phyloP scores from a whole-genome alignment of 2,329 filamentous ascomycete genomes.

The Aspergillus sp. region DNA sequence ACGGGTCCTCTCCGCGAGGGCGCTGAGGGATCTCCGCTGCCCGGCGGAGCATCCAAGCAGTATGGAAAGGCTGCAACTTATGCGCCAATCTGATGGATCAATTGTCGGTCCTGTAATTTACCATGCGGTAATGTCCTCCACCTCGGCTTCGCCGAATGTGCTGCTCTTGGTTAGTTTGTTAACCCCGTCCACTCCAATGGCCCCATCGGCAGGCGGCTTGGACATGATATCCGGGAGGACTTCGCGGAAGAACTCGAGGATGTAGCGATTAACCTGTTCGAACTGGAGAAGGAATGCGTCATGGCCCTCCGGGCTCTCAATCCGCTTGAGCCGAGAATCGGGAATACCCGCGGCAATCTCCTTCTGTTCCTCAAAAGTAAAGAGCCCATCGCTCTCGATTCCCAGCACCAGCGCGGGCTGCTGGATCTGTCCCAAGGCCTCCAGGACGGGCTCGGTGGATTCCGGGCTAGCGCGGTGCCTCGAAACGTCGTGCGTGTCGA shows the following conservation, averaged over 20 bases:
- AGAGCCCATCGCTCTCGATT: slow-evolving; percentile 92
- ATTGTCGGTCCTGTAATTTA: slow-evolving; percentile 42
- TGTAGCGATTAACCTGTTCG: slow-evolving; percentile 89
- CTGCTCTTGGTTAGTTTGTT: slow-evolving; percentile 77
- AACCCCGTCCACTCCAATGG: slow-evolving; percentile 51
- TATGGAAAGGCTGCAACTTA: slow-evolving; percentile 24
- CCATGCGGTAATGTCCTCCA: slow-evolving; percentile 95
- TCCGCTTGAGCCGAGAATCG: slow-evolving; percentile 74
- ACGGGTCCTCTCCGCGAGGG: slow-evolving; percentile 17
- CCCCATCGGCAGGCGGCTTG: slow-evolving; percentile 51
- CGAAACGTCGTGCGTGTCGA: slow-evolving; percentile 95
- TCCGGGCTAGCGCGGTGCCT: slow-evolving; percentile 60
- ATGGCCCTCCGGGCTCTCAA: slow-evolving; percentile 92
- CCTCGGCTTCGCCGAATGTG: slow-evolving; percentile 92
- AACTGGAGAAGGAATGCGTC: slow-evolving; percentile 97
- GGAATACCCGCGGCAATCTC: slow-evolving; percentile 82
- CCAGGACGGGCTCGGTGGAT: slow-evolving; percentile 55
- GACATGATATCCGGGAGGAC: slow-evolving; percentile 86
- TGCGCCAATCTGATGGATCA: slow-evolving; percentile 25
- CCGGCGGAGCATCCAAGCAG: slow-evolving; percentile 9
- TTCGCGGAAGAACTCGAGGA: slow-evolving; percentile 78
- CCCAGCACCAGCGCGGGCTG: slow-evolving; percentile 90
- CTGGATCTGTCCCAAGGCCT: slow-evolving; percentile 76
- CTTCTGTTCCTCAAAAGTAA: slow-evolving; percentile 95
- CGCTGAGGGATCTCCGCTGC: slow-evolving; percentile 4